phyloP scores from a whole-genome alignment of 2,329 filamentous ascomycete genomes.

The Colletotrichum eleusines region DNA sequence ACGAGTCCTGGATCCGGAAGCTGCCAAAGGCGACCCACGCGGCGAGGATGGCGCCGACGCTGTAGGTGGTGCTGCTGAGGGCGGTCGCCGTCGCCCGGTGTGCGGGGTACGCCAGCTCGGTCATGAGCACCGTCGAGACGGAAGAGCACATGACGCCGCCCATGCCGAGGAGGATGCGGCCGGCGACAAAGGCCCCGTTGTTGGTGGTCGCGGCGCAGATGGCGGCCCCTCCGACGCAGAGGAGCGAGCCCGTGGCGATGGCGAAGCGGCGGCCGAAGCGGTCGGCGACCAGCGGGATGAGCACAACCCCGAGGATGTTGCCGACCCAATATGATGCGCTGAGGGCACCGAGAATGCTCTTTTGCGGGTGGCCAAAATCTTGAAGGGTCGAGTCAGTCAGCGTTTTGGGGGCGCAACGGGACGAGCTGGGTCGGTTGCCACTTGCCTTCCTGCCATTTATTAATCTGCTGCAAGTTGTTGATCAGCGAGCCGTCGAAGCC shows the following conservation, averaged over 20 bases:
- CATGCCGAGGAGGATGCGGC: slow-evolving; percentile 57
- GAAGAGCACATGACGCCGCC: slow-evolving; percentile 60
- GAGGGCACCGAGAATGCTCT: slow-evolving; percentile 49
- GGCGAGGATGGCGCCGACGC: slow-evolving; percentile 53
- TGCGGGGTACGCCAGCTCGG: slow-evolving; percentile 39
- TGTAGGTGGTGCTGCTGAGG: slow-evolving; percentile 52
- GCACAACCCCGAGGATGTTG: slow-evolving; percentile 57
- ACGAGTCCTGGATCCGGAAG: slow-evolving; percentile 38
- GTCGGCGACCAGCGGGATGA: slow-evolving; percentile 50
- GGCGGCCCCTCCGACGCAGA: slow-evolving; percentile 52
- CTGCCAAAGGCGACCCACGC: slow-evolving; percentile 55
- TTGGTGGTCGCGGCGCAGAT: slow-evolving; percentile 58
- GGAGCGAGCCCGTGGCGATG: slow-evolving; percentile 49
- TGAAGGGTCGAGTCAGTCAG: neutral
- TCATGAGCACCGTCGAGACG: slow-evolving; percentile 61
- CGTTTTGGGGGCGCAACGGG: accelerated
- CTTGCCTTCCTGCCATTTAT: slow-evolving; percentile 54
- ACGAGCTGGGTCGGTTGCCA: neutral
- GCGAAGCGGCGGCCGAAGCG: slow-evolving; percentile 48
- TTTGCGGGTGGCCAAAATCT: slow-evolving; percentile 50
- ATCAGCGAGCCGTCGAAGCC: slow-evolving; percentile 64
- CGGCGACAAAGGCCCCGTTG: slow-evolving; percentile 57
- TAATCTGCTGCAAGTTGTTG: slow-evolving; percentile 60
- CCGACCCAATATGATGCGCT: slow-evolving; percentile 56
- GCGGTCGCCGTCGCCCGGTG: slow-evolving; percentile 48